phyloP scores from a whole-genome alignment of 768 basidiomycete species.

The Lanmaoa rubissima region DNA sequence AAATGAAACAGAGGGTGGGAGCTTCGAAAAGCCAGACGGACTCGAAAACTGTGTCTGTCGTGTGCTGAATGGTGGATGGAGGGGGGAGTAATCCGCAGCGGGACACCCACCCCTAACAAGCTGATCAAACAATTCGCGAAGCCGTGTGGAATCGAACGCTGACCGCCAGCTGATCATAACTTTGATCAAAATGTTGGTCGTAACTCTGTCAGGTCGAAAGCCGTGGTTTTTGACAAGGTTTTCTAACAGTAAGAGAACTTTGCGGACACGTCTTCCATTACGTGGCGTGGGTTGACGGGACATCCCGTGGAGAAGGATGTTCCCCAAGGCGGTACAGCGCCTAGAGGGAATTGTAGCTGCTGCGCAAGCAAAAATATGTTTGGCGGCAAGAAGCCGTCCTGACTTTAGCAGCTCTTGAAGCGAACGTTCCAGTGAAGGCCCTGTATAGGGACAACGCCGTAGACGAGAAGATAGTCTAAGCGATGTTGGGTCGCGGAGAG shows the following conservation, averaged over 20 bases:
- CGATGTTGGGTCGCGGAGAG: conserved; percentile 7
- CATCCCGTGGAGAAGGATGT: conserved; percentile 52
- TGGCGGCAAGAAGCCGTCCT: conserved; percentile 44
- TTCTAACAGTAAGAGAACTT: conserved; percentile 39
- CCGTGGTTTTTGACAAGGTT: conserved; percentile 42
- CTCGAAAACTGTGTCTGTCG: conserved; percentile 11
- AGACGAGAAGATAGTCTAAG: conserved; percentile 20
- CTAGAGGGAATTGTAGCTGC: conserved; percentile 28
- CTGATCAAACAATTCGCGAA: conserved; percentile 63
- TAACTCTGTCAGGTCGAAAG: conserved; percentile 65
- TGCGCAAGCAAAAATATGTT: conserved; percentile 37
- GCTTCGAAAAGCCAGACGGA: conserved; percentile 34
- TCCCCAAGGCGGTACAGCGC: conserved; percentile 48
- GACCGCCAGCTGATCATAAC: conserved; percentile 52
- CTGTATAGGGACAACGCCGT: conserved; percentile 4
- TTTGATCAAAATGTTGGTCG: conserved; percentile 67
- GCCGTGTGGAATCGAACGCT: conserved; percentile 39
- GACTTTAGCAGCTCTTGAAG: conserved; percentile 29
- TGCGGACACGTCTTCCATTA: conserved; percentile 47
- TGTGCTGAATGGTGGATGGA: conserved; percentile 48
- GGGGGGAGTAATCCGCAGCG: conserved; percentile 26
- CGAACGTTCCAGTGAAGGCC: conserved; percentile 11
- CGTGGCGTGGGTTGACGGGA: conserved; percentile 33
- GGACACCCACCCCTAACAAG: conserved; percentile 62
- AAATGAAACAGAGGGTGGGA: conserved; percentile 49